Conservation (phyloP, 2,329 filamentous ascomycete genomes). For the Phialemoniopsis sp. region DNA sequence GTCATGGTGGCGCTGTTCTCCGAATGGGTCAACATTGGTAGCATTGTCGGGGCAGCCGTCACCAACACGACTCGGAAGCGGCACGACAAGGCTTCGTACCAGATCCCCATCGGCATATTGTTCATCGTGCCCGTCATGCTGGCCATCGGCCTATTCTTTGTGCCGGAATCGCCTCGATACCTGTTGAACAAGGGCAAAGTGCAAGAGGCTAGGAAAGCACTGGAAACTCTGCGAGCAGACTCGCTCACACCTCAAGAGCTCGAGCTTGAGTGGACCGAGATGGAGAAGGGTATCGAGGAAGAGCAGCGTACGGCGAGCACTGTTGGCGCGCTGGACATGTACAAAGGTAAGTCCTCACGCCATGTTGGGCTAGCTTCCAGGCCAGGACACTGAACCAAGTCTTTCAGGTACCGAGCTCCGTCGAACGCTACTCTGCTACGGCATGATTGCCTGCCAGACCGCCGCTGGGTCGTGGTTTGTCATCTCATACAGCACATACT, state of each 20-base stretch:
- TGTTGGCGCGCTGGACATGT: constrained; percentile 30
- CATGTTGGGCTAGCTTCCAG: neutral
- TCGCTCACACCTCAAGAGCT: constrained; percentile 22
- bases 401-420: constrained; percentile 36
- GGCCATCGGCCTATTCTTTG: constrained; percentile 34
- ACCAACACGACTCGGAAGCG: constrained; percentile 7
- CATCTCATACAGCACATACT: constrained; percentile 46
- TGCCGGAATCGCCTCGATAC: constrained; percentile 41
- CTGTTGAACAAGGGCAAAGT: constrained; percentile 26
- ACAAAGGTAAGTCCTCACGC: constrained; percentile 12
- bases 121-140: constrained; percentile 11
- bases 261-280: constrained; percentile 33
- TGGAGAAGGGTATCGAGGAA: constrained; percentile 31
- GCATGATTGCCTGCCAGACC: constrained; percentile 38
- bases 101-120: constrained; percentile 11
- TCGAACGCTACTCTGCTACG: constrained; percentile 44
- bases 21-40: constrained; percentile 14
- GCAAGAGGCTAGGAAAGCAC: constrained; percentile 18
- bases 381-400: neutral
- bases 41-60: constrained; percentile 9
- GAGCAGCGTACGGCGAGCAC: constrained; percentile 24
- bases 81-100: constrained; percentile 10
- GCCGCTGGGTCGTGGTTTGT: constrained; percentile 43
- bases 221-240: constrained; percentile 21
- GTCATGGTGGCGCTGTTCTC: constrained; percentile 12